Base-by-base conservation (phyloP, 2,329 filamentous ascomycete species). In the Lomentospora prolificans region DNA sequence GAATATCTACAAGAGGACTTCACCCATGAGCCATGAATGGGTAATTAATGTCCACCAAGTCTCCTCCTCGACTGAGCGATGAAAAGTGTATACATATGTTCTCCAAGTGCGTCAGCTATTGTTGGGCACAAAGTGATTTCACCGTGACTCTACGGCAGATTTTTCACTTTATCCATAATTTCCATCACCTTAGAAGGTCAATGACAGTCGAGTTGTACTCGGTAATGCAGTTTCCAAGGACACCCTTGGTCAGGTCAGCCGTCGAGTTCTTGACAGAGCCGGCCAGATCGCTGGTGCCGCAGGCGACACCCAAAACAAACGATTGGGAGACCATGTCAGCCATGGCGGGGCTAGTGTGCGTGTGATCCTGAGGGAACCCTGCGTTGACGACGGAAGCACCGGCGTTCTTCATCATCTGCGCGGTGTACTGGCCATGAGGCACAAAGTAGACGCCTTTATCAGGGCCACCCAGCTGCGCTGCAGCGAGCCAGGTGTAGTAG, bases 281-380 rank as follows among this genome's bases (percentile, higher is more conserved):
- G 50, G 65, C 69, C 55, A 82, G 63, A 0, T 67, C 68, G 17
- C 73, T 74, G 6, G 70, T 72, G 2, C 67, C 72, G 61, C 78
- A 82, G 58, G 73, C 69, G 14, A 82, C 64, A 0, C 72, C 79
- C 61, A 80, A 76, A 4, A 81, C 75, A 61, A 85, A 86, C 4
- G 78, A 75, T 61, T 78, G 71, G 0, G 80, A 75, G 55, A 80
- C 77, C 3, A 76, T 67, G 58, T 79, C 70, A 1, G 83, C 81
- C n/a, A 81, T 77, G 27, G 67, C 69, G 0, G 78, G 69, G 53
- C 74, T 77, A 2, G 82, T 84, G 64, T 85, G 83, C 0, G 82
- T 86, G 65, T 86, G 82, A 61, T 85, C 82, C 19, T 73, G 72
- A 0, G 81, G 79, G 58, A 76, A 86, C 59, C 76, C 72, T 0